Conservation (phyloP, 164 flowering plant genomes). For the Stephania cephalantha region DNA sequence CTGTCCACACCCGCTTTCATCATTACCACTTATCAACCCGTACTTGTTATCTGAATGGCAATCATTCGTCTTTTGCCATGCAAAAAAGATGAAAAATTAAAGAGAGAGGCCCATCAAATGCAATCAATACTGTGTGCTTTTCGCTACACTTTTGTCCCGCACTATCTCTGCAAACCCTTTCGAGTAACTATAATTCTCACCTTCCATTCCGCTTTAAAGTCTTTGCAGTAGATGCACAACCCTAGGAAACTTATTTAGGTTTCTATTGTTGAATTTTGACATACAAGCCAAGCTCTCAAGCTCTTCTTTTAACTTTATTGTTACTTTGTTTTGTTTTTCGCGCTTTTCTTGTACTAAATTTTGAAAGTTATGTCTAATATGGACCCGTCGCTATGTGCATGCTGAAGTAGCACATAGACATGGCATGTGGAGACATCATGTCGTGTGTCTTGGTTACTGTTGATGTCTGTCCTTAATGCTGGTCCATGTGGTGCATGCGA, state of each 20-base stretch:
- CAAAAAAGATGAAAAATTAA: not conserved
- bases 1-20: no score
- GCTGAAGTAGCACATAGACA: not conserved
- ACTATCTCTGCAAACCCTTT: not conserved
- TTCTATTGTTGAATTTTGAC: not conserved
- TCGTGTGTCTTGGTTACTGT: not conserved
- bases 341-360: not conserved
- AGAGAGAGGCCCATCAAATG: not conserved
- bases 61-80: not conserved
- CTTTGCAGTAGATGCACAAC: not conserved
- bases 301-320: not conserved
- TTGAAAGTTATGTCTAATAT: not conserved
- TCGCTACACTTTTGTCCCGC: not conserved
- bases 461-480: not conserved
- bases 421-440: constrained; percentile 2
- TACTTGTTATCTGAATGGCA: not conserved
- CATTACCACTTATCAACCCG: no score
- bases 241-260: not conserved
- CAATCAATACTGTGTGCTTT: not conserved
- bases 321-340: not conserved
- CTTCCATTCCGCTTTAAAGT: not conserved
- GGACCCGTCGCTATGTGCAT: not conserved
- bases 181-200: constrained; percentile 2
- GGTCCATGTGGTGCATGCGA: not conserved
- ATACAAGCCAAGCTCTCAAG: not conserved